Conservation (phyloP, 176 grass and related monocot genomes). For the Juncus effusus region DNA sequence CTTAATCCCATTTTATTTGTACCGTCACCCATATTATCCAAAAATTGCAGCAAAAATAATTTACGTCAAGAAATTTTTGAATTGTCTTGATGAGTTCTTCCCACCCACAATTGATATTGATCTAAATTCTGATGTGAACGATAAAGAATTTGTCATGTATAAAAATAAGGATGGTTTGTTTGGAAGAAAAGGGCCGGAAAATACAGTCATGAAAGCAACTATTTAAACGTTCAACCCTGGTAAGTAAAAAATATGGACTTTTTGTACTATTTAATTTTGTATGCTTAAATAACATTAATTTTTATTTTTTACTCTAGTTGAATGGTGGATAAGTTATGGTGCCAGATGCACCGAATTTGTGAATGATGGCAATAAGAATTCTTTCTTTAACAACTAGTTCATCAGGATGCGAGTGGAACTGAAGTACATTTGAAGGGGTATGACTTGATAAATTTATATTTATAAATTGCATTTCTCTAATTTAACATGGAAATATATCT, state of each 20-base stretch:
- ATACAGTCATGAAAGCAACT: no score
- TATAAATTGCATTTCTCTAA: neutral
- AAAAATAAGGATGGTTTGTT: no score
- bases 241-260: neutral
- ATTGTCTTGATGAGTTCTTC: no score
- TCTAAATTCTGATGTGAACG: no score
- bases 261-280: neutral
- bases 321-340: constrained; percentile 8
- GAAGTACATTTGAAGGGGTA: constrained; percentile 30
- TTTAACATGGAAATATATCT: neutral
- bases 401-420: constrained; percentile 28
- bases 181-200: no score
- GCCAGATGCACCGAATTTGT: constrained; percentile 11
- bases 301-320: neutral
- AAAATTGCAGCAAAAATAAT: no score
- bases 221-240: neutral
- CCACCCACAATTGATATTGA: no score
- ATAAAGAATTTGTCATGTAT: no score
- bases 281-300: neutral
- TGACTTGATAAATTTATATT: neutral
- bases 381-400: constrained; percentile 24
- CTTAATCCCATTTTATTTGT: no score
- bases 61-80: no score
- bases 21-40: no score
- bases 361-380: constrained; percentile 17